These are phyloP conservation scores for Aspergillus melleus DNA, from an alignment of 2,329 filamentous ascomycete species.

Conservation along the genomic window DNA sequence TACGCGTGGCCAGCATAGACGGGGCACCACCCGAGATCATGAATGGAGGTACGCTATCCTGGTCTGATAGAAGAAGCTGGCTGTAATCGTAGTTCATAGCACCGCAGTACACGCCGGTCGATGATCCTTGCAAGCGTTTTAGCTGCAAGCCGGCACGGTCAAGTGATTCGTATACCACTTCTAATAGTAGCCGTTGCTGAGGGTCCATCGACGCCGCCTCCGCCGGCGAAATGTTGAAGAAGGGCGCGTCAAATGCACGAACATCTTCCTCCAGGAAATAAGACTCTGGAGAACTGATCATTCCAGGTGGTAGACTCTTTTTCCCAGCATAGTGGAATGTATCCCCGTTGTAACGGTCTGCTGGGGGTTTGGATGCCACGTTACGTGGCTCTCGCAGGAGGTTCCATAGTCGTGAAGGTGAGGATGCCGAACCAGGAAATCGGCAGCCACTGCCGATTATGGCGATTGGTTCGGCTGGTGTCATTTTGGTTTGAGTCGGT, in stretches of 20 bases:
- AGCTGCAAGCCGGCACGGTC: background rate
- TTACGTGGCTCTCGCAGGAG: background rate
- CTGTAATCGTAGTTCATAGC: background rate
- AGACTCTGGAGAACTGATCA: background rate
- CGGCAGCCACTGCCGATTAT: conserved; percentile 1
- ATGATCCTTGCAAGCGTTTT: background rate
- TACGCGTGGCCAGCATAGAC: background rate
- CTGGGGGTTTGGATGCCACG: background rate
- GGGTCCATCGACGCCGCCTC: conserved; percentile 6
- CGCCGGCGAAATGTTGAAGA: conserved; percentile 1
- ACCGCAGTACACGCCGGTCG: background rate
- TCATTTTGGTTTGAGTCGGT: background rate
- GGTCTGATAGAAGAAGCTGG: background rate
- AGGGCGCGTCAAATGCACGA: conserved; percentile 1
- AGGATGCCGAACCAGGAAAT: background rate
- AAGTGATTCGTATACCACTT: conserved; percentile 4
- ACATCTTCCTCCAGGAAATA: conserved; percentile 4
- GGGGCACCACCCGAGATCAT: background rate
- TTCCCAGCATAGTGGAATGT: background rate
- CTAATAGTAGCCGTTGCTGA: conserved; percentile 8
- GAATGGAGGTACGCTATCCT: background rate
- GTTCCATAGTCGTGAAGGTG: background rate
- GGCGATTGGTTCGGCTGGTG: background rate
- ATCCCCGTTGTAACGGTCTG: background rate
- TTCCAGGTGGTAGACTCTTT: background rate